Base-by-base conservation (phyloP, 1,284 basidiomycete genomes). In the Cutaneotrichosporon sp. region DNA sequence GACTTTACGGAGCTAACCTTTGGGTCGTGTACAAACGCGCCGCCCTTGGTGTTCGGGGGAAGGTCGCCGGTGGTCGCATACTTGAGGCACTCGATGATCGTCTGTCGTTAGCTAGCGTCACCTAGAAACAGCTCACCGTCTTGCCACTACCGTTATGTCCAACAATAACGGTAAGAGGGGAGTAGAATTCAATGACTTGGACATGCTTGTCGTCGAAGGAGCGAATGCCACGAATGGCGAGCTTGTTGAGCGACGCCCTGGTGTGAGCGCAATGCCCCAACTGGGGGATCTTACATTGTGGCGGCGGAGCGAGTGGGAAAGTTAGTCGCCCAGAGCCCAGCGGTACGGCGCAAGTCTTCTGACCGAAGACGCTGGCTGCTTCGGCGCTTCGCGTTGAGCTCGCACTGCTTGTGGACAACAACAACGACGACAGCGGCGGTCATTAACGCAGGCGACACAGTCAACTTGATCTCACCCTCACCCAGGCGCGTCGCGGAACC, bases 131-230 rank as follows among this genome's bases (percentile, higher is more conserved):
- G 60, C 77, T 68, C 48, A 82, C 82, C 17, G 96, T 99, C 79
- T 99, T 99, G 47, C 96, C 96, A 63, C 89, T 93, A 14, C 96
- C 96, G 76, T 98, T 98, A 78, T 94, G 90, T 5, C 96, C 96
- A 8, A 98, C 93, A 61, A 98, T 98, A 70, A 99, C 93, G 0
- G 96, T 99, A 51, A 99, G 87, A 2, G 96, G 96, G 14, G 86
- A 86, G 77, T 92, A 97, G 78, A 98, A 98, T 73, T 98, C 90
- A 71, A 98, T 97, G 64, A 97, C 84, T 13, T 91, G 83, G 58
- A 96, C 84, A 62, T 87, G 84, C 67, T 97, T 96, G 81, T 97
- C 90, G 78, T 93, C 90, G 67, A 94, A 94, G 1, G 89, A 90
- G 14, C 78, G 70, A 54, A 79, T 77, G 21, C 77, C 76, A 15